These are phyloP conservation scores for Leccinum variicolor DNA, from an alignment of 768 basidiomycete genomes.

Conservation along the genomic window DNA sequence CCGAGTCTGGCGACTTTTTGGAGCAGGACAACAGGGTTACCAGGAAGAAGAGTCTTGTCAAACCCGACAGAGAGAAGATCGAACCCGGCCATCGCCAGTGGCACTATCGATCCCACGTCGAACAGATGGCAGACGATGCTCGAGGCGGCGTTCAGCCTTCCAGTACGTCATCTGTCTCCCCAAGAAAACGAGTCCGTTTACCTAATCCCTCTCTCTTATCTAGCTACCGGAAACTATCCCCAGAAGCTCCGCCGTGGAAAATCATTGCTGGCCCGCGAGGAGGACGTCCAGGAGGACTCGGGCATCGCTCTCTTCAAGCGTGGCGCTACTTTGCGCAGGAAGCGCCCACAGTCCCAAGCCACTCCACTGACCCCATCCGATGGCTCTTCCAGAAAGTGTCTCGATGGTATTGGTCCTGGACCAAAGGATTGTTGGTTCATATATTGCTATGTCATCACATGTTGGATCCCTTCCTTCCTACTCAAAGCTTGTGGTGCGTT, in stretches of 20 bases:
- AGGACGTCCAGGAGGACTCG: slow-evolving; percentile 80
- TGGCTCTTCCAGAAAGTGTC: slow-evolving; percentile 45
- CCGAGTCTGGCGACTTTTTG: slow-evolving; percentile 32
- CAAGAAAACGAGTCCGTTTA: background rate
- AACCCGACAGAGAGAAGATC: slow-evolving; percentile 93
- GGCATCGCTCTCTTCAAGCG: slow-evolving; percentile 92
- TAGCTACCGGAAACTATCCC: slow-evolving; percentile 81
- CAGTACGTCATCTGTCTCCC: slow-evolving; percentile 49
- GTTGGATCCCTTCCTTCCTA: slow-evolving; percentile 75
- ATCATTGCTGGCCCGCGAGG: slow-evolving; percentile 86
- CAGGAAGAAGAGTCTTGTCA: slow-evolving; percentile 89
- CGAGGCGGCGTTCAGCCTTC: slow-evolving; percentile 75
- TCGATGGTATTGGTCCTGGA: slow-evolving; percentile 76
- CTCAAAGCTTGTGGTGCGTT: slow-evolving; percentile 75
- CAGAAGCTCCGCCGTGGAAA: slow-evolving; percentile 72
- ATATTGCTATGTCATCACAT: slow-evolving; percentile 85
- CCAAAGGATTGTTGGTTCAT: slow-evolving; percentile 95
- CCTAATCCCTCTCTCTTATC: slow-evolving; percentile 6
- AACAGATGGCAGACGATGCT: slow-evolving; percentile 70
- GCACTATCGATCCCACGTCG: slow-evolving; percentile 89
- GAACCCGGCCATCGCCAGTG: slow-evolving; percentile 92
- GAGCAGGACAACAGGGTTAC: slow-evolving; percentile 53
- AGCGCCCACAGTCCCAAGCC: slow-evolving; percentile 45
- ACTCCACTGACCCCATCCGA: slow-evolving; percentile 36
- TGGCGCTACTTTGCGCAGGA: slow-evolving; percentile 74